phyloP scores from a whole-genome alignment of 129 eudicot genomes.

The Calendula officinalis region DNA sequence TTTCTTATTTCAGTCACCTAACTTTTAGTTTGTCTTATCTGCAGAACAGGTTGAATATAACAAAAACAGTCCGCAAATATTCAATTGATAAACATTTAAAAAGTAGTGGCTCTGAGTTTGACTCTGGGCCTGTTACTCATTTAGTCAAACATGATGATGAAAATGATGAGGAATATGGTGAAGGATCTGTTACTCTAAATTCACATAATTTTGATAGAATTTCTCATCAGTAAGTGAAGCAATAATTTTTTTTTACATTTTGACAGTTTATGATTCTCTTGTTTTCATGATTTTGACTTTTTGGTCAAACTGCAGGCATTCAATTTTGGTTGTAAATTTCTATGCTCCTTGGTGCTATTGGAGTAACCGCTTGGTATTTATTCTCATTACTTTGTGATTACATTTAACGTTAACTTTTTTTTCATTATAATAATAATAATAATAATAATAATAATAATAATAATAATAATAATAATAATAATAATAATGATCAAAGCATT shows the following conservation, averaged over 20 bases:
- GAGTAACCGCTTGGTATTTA: slow-evolving; percentile 85
- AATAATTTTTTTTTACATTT: not conserved
- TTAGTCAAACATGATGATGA: slow-evolving; percentile 81
- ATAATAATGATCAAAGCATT: too few species aligned
- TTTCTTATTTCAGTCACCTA: slow-evolving; percentile 4
- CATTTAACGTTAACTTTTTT: not conserved
- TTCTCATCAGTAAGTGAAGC: slow-evolving; percentile 66
- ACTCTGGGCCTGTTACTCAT: slow-evolving; percentile 47
- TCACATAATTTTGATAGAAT: slow-evolving; percentile 68
- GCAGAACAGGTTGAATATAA: slow-evolving; percentile 97
- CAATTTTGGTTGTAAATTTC: slow-evolving; percentile 85
- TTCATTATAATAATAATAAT: too few species aligned
- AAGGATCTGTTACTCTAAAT: slow-evolving; percentile 70
- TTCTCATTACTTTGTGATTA: slow-evolving; percentile 16
- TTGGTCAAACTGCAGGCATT: slow-evolving; percentile 56
- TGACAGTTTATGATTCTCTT: not conserved
- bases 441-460: too few species aligned
- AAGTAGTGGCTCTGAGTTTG: slow-evolving; percentile 69
- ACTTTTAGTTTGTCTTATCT: slow-evolving; percentile 35
- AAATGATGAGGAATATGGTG: slow-evolving; percentile 71
- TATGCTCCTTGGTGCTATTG: slow-evolving; percentile 97
- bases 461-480: too few species aligned
- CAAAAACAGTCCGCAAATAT: slow-evolving; percentile 81
- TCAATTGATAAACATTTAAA: slow-evolving; percentile 62
- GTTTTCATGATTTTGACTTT: slow-evolving; percentile 1